These are phyloP conservation scores for Linaria vulgaris DNA, from an alignment of 257 asterid species.

Conservation along the genomic window DNA sequence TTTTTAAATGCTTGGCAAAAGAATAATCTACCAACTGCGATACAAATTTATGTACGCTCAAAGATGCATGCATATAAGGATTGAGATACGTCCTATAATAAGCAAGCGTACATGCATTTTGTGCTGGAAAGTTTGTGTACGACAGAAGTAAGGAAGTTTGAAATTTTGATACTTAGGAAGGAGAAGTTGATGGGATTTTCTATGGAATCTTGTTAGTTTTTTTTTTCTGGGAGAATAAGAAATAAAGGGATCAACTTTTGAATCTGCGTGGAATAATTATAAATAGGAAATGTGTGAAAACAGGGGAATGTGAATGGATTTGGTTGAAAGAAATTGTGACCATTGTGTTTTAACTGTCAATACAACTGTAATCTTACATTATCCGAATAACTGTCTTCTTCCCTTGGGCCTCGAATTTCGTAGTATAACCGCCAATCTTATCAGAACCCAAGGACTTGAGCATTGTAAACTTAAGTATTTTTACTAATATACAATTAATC, in stretches of 20 bases:
- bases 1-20: neutral
- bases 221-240: constrained; percentile 10
- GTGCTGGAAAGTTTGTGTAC: constrained; percentile 29
- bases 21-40: neutral
- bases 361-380: constrained; percentile 4
- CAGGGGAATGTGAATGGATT: constrained; percentile 30
- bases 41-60: neutral
- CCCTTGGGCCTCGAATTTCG: constrained; percentile 29
- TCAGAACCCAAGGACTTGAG: constrained; percentile 36
- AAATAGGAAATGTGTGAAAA: neutral
- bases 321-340: constrained; percentile 33
- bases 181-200: constrained; percentile 2
- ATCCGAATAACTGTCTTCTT: constrained; percentile 4
- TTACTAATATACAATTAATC: no score
- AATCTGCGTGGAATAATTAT: neutral
- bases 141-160: constrained; percentile 41
- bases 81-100: constrained; percentile 8
- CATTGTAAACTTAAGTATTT: no score
- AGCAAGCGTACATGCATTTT: constrained; percentile 25
- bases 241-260: constrained; percentile 16
- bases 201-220: constrained; percentile 10
- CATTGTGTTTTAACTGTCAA: constrained; percentile 40
- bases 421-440: constrained; percentile 32
- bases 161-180: constrained; percentile 20
- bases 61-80: neutral